Percentiles rank a stretch among this genome's conserved stretches.
These are phyloP conservation scores for Acacia pycnantha DNA, from an alignment of 331 rosid species.

Conservation along the genomic window DNA sequence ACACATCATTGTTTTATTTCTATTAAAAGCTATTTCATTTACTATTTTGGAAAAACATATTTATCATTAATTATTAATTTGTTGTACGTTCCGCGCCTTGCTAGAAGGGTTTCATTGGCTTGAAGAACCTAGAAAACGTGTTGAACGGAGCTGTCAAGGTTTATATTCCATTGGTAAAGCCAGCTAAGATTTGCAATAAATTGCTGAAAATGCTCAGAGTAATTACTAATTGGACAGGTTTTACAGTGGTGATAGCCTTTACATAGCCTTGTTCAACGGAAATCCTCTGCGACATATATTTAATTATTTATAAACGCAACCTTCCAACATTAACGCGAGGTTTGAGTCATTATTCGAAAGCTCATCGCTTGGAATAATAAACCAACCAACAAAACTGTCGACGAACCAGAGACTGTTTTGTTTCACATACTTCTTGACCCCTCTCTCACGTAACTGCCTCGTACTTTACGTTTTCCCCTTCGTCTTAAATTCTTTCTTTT, in stretches of 20 bases:
- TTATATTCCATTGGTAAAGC: background rate
- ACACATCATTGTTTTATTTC: too few species aligned
- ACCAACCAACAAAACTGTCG: background rate
- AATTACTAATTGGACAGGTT: background rate
- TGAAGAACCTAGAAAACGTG: background rate
- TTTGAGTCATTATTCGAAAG: background rate
- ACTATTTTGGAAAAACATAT: background rate
- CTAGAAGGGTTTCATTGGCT: background rate
- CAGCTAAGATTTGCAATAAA: background rate
- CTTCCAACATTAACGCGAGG: background rate
- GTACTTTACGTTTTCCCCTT: conserved; percentile 27
- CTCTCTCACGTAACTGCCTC: conserved; percentile 23
- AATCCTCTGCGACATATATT: conserved; percentile 37
- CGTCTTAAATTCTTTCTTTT: background rate
- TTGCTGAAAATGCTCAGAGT: background rate
- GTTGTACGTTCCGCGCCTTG: background rate
- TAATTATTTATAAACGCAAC: background rate
- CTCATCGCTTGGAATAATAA: background rate
- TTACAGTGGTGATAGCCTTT: background rate
- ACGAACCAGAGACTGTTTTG: conserved; percentile 9
- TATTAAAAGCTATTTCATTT: background rate
- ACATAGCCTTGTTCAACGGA: conserved; percentile 15
- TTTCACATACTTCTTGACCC: background rate
- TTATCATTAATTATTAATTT: background rate
- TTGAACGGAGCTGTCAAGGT: background rate